Evolutionary conservation across 192 early-diverging fungal species (phyloP).

Genomic region (Linnemannia exigua): DNA sequence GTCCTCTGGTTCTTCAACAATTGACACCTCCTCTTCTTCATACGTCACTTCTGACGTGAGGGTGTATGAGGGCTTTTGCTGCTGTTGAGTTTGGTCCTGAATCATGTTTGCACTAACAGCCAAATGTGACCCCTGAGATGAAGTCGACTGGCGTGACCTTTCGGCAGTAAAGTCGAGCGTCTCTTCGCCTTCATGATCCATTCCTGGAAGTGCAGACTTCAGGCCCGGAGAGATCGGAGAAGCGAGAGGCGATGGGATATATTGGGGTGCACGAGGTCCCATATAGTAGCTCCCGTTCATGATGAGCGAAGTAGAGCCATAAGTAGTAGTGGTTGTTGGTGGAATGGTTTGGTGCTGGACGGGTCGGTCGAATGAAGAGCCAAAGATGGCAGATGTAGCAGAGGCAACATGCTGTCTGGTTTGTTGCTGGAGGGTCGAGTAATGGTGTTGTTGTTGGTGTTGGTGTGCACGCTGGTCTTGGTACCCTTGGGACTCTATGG

Average conservation of each 20-base stretch:
- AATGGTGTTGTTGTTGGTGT: neutral
- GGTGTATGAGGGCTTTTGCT: neutral
- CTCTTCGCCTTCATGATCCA: neutral
- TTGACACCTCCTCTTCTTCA: neutral
- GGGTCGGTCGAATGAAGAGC: conserved; percentile 25
- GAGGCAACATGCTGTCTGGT: conserved; percentile 19
- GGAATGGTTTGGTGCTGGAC: neutral
- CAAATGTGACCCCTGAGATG: conserved; percentile 28
- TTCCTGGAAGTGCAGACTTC: neutral
- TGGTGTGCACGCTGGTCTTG: neutral
- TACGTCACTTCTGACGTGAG: neutral
- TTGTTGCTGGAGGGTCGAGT: neutral
- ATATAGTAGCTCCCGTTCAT: conserved; percentile 39
- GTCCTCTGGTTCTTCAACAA: neutral
- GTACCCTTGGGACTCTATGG: neutral
- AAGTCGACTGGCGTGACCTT: neutral
- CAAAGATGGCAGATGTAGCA: conserved; percentile 53
- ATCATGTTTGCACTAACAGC: conserved; percentile 11
- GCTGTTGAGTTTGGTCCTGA: neutral
- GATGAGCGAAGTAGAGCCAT: conserved; percentile 18
- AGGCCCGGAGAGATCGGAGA: conserved; percentile 36
- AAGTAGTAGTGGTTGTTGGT: neutral
- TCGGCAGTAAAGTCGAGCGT: neutral
- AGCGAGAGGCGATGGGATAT: conserved; percentile 44
- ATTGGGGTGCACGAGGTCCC: conserved; percentile 49